A percentile compares a stretch with the other conserved stretches of the same genome.
These are phyloP conservation scores for Pharnaceum exiguum DNA, from an alignment of 148 eudicot species.

Conservation along the genomic window DNA sequence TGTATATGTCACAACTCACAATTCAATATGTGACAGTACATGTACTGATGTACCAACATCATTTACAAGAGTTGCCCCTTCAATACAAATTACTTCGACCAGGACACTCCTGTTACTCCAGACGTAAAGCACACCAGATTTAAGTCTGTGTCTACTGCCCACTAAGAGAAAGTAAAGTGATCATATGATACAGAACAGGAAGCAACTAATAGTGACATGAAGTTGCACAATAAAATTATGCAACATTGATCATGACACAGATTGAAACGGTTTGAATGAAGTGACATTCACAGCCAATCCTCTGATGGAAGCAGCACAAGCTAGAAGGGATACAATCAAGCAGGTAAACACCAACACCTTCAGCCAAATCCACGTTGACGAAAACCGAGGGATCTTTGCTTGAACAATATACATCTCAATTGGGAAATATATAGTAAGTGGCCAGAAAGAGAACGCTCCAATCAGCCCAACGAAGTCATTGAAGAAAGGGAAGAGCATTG, in stretches of 20 bases:
- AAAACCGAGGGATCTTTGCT: conserved; percentile 23
- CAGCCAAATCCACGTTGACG: conserved; percentile 33
- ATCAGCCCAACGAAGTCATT: conserved; percentile 57
- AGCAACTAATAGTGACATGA: background rate
- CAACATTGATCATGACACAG: conserved; percentile 27
- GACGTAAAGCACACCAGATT: too few relatives aligned
- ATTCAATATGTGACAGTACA: too few relatives aligned
- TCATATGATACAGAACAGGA: too few relatives aligned
- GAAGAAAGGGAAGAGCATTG: conserved; percentile 65
- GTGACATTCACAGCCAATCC: conserved; percentile 29
- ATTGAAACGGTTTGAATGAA: conserved; percentile 19
- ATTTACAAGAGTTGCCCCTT: too few relatives aligned
- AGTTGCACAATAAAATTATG: too few relatives aligned
- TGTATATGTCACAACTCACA: too few relatives aligned
- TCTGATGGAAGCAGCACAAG: conserved; percentile 41
- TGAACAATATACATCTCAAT: conserved; percentile 52
- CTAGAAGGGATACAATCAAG: conserved; percentile 39
- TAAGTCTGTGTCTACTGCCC: too few relatives aligned
- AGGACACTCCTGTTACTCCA: too few relatives aligned
- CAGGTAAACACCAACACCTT: conserved; percentile 29
- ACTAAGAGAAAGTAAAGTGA: too few relatives aligned
- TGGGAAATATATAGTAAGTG: conserved; percentile 57
- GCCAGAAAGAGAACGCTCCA: conserved; percentile 61
- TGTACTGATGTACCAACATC: too few relatives aligned
- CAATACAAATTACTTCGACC: too few relatives aligned